Evolutionary conservation across 2,329 filamentous ascomycete genomes (phyloP).

Genomic region (Thielaviopsis euricoi): DNA sequence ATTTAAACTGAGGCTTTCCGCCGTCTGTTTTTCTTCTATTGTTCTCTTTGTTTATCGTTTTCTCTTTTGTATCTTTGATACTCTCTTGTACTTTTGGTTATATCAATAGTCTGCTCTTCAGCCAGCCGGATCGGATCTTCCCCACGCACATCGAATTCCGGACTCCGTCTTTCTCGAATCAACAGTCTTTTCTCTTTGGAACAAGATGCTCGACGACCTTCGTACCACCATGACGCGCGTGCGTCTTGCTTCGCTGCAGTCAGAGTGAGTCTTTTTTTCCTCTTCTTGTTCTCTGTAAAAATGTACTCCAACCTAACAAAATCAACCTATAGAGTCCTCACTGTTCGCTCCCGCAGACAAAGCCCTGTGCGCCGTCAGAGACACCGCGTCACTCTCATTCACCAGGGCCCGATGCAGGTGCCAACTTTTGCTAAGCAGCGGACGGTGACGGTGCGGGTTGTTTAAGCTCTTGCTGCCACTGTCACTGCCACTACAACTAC

Average conservation of each 20-base stretch:
- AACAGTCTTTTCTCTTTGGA: not conserved
- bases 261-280: slow-evolving; percentile 23
- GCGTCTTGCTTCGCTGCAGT: slow-evolving; percentile 31
- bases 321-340: not conserved
- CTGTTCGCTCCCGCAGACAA: not conserved
- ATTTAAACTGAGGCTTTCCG: no score
- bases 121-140: not conserved
- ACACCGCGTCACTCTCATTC: slow-evolving; percentile 16
- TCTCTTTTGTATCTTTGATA: no score
- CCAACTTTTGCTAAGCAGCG: slow-evolving; percentile 20
- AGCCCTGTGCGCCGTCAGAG: slow-evolving; percentile 15
- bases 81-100: no score
- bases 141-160: not conserved
- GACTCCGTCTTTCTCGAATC: not conserved
- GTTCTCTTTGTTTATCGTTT: no score
- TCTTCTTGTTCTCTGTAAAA: no score
- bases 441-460: not conserved
- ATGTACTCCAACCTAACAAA: no score
- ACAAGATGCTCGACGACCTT: slow-evolving; percentile 20
- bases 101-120: no score
- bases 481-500: no score
- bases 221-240: slow-evolving; percentile 27
- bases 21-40: no score
- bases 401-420: slow-evolving; percentile 13
- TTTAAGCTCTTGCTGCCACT: no score